Evolutionary conservation across 805 yeast species (phyloP), one percentile per base, ranked within the genome.

Genomic region (Yarrowia yakushimensis): DNA sequence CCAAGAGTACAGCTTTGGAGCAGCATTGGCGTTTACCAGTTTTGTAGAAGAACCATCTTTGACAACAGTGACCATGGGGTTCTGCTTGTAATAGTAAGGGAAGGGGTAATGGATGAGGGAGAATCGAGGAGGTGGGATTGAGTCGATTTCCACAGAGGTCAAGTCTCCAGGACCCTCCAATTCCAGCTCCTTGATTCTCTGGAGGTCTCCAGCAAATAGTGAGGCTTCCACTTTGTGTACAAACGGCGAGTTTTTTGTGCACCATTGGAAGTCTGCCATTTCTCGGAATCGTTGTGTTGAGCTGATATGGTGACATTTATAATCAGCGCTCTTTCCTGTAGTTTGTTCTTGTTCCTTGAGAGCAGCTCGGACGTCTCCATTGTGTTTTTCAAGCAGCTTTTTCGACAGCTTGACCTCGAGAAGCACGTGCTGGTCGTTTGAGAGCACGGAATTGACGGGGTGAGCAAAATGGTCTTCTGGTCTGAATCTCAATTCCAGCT

Each of bases 101-200:
- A 83, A 87, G 3, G 97, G 97, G 60, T 88, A 82, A 36, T 85
- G 81, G 13, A 86, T 83, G 43, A 87, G 83, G 0, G 96, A 85
- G 66, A 90, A 88, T 60, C 88, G 75, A 1, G 97, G 91, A 4
- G 97, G 96, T 0, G 98, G 97, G 1, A 96, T 87, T 15, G 92
- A 69, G 64, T 87, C 85, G 63, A 82, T 79, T 39, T 69, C 73
- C 63, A 77, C 76, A 37, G 66, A 41, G 65, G 59, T 34, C 0
- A 63, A 43, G 17, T 64, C 55, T 18, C 66, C 65, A 23, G 67
- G 65, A 12, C 67, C 63, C 10, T 69, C 67, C 36, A 75, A 66
- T 23, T 72, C 69, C 15, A 84, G 73, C 8, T 70, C 63, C 60
- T 75, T 75, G 63, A 84, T 80, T 30, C 76, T 70, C 2, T 70